These are phyloP conservation scores for Cylindrotheca fusiformis DNA, from an alignment of 108 stramenopile genomes.

Conservation along the genomic window DNA sequence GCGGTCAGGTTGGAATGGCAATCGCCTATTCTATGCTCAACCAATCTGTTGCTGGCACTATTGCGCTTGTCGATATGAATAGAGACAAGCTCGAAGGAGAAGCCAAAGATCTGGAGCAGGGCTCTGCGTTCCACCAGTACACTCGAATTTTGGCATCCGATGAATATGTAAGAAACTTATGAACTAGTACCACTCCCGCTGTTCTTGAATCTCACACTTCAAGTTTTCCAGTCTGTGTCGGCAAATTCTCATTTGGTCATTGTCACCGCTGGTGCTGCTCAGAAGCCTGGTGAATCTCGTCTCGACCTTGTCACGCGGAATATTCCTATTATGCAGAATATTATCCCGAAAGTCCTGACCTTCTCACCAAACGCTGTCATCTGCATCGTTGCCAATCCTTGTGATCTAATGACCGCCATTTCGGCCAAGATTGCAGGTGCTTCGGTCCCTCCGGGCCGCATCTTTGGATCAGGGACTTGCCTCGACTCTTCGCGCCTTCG, in stretches of 20 bases:
- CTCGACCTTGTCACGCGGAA: conserved; percentile 44
- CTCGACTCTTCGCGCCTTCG: conserved; percentile 45
- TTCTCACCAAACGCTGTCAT: conserved; percentile 41
- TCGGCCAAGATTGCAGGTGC: conserved; percentile 47
- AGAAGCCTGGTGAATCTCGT: conserved; percentile 46
- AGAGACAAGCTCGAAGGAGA: conserved; percentile 43
- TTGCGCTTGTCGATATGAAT: conserved; percentile 50
- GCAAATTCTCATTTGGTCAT: conserved; percentile 41
- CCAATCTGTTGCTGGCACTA: conserved; percentile 28
- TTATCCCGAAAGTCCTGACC: conserved; percentile 43
- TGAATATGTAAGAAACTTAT: conserved; percentile 24
- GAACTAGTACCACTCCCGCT: not conserved
- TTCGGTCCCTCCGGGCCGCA: conserved; percentile 31
- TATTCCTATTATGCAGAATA: conserved; percentile 34
- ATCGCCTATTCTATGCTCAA: conserved; percentile 42
- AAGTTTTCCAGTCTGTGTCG: conserved; percentile 15
- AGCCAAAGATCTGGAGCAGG: conserved; percentile 48
- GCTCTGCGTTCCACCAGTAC: conserved; percentile 39
- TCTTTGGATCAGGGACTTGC: conserved; percentile 52
- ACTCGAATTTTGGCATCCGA: conserved; percentile 26
- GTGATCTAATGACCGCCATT: conserved; percentile 54
- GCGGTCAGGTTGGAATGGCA: conserved; percentile 43
- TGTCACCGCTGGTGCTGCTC: conserved; percentile 51
- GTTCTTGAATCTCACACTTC: not conserved
- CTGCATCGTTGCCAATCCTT: conserved; percentile 49